Percentiles rank a stretch among this genome's conserved stretches.
Conservation (phyloP, 352 stramenopile species). For the Elongisporangium senticosum region DNA sequence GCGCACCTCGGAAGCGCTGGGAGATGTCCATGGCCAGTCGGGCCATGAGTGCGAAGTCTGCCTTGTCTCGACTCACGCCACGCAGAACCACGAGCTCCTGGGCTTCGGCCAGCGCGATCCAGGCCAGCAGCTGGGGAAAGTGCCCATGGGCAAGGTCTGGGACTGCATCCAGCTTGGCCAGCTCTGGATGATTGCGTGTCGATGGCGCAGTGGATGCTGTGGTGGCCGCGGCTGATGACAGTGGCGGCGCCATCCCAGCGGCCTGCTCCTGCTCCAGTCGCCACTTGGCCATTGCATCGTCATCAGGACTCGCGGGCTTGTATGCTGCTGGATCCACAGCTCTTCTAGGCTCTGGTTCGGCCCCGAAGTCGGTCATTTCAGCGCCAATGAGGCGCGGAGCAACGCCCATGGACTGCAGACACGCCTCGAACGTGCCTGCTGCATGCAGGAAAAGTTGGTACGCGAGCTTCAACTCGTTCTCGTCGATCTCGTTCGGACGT, state of each 20-base stretch:
- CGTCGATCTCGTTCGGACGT: slow-evolving; percentile 37
- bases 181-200: slow-evolving; percentile 9
- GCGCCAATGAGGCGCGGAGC: slow-evolving; percentile 25
- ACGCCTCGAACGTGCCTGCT: slow-evolving; percentile 44
- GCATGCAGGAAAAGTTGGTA: slow-evolving; percentile 63
- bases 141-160: slow-evolving; percentile 45
- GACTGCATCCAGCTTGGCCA: slow-evolving; percentile 37
- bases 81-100: slow-evolving; percentile 65
- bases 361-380: slow-evolving; percentile 23
- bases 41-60: slow-evolving; percentile 63
- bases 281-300: slow-evolving; percentile 52
- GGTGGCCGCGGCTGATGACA: slow-evolving; percentile 3
- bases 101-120: slow-evolving; percentile 53
- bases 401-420: slow-evolving; percentile 34
- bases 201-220: not conserved
- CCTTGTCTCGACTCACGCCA: slow-evolving; percentile 45
- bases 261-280: slow-evolving; percentile 37
- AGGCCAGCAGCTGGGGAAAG: slow-evolving; percentile 44
- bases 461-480: slow-evolving; percentile 62
- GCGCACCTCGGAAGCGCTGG: slow-evolving; percentile 35
- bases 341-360: slow-evolving; percentile 3
- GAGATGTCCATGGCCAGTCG: slow-evolving; percentile 59
- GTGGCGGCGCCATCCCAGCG: slow-evolving; percentile 5
- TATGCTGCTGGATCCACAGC: not conserved
- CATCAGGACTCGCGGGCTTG: slow-evolving; percentile 10